Conservation (phyloP, 805 yeast genomes). For the Pichia occidentalis region DNA sequence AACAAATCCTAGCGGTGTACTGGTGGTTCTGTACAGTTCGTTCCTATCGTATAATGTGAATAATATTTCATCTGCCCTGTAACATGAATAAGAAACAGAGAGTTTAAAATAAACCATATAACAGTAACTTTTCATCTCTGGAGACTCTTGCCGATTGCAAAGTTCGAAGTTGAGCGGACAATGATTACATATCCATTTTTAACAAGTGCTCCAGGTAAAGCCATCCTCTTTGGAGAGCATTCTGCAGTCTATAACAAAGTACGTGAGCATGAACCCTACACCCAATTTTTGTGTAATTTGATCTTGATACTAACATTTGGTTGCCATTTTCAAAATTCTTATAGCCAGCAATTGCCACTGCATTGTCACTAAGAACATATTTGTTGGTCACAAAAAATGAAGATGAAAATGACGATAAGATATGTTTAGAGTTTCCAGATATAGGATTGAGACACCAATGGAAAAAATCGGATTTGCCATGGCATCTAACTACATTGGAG, state of each 20-base stretch:
- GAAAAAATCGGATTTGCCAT: conserved; percentile 57
- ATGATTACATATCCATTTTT: conserved; percentile 44
- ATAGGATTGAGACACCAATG: conserved; percentile 61
- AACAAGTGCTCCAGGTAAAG: conserved; percentile 95
- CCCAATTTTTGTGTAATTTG: neutral
- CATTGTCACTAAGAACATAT: conserved; percentile 80
- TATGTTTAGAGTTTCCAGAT: conserved; percentile 78
- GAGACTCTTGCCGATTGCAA: no score
- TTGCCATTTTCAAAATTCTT: neutral
- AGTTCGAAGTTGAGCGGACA: no score
- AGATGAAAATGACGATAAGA: conserved; percentile 31
- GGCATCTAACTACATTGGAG: conserved; percentile 34
- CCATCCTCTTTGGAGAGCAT: conserved; percentile 93
- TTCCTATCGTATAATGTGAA: no score
- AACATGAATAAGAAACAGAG: no score
- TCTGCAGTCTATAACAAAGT: conserved; percentile 84
- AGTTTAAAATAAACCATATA: no score
- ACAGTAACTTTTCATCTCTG: no score
- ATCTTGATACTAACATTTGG: conserved; percentile 4
- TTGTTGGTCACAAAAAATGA: conserved; percentile 50
- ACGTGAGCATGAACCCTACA: conserved; percentile 16
- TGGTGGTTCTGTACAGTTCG: neutral
- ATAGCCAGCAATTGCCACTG: conserved; percentile 92
- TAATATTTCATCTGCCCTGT: no score
- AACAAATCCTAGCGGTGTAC: no score